Evolutionary conservation across 176 grass and related monocot genomes (phyloP), one percentile per base, ranked within the genome.

Genomic region (Pontederia crassipes): DNA sequence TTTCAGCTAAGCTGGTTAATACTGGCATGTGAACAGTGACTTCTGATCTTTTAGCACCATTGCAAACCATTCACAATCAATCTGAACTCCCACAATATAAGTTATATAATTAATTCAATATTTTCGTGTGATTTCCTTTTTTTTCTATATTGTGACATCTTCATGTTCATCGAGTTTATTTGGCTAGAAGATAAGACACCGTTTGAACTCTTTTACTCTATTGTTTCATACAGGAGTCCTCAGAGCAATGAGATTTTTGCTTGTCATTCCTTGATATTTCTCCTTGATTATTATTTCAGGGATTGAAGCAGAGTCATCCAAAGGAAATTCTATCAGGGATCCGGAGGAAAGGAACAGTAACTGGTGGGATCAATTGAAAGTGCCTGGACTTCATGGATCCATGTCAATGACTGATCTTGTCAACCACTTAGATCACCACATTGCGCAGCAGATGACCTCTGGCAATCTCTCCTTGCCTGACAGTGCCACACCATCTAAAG

Each of bases 301-400:
- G 50, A 13, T 65, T 51, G 62, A 65, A 65, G 62, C 10, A 27
- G 47, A 48, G 47, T 49, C 62, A 51, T 27, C 11, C 11, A 46
- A 50, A 65, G 66, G 56, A 13, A 14, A 45, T 26, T 57, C 32
- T 11, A 54, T 28, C 46, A 75, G 71, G 46, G 48, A 70, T 40
- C 17, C 57, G 53, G 66, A 83, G 67, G 53, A 55, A 54, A 77
- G 65, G 61, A 74, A 72, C 5, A 12, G 45, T 8, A 65, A 75
- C 59, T 63, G 35, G 53, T 66, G 54, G 50, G 77, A 82, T 59
- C 62, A 71, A 12, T 20, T 72, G 59, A 97, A 91, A 70, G 47
- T 66, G 61, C 87, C 83, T 27, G 87, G 81, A 58, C 72, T 97
- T 62, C 77, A 66, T 67, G 75, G 80, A 70, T 78, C 85, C 58